Evolutionary conservation across 805 yeast genomes (phyloP).

Genomic region (Ogataea methanolica): DNA sequence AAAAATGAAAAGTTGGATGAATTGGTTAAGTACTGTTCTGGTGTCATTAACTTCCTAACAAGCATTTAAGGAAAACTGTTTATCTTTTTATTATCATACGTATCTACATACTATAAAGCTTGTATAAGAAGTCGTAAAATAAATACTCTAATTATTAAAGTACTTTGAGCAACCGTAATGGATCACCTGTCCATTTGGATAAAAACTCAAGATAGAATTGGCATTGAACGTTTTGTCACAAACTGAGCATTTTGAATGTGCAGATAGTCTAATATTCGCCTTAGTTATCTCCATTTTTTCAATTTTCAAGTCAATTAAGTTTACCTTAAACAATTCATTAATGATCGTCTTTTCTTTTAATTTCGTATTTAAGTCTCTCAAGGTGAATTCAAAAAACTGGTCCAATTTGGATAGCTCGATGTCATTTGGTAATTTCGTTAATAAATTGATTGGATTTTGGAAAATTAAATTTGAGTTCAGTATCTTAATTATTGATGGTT

Average conservation of each 20-base stretch:
- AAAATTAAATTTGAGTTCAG: slow-evolving; percentile 21
- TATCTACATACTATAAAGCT: background rate
- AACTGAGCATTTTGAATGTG: slow-evolving; percentile 50
- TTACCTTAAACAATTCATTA: slow-evolving; percentile 49
- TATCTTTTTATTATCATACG: background rate
- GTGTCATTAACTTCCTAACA: slow-evolving; percentile 61
- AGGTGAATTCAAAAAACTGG: slow-evolving; percentile 39
- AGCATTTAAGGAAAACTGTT: slow-evolving; percentile 22
- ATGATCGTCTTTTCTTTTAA: slow-evolving; percentile 38
- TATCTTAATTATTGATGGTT: slow-evolving; percentile 26
- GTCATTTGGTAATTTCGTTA: slow-evolving; percentile 47
- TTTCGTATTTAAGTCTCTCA: slow-evolving; percentile 36
- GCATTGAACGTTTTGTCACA: slow-evolving; percentile 52
- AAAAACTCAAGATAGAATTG: slow-evolving; percentile 41
- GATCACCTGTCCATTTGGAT: slow-evolving; percentile 40
- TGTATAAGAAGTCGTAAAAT: background rate
- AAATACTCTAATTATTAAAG: background rate
- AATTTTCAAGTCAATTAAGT: slow-evolving; percentile 40
- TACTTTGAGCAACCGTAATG: slow-evolving; percentile 51
- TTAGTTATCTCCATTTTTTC: slow-evolving; percentile 35
- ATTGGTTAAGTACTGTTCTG: slow-evolving; percentile 73
- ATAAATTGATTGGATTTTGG: slow-evolving; percentile 31
- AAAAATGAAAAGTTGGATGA: slow-evolving; percentile 54
- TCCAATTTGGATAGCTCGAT: slow-evolving; percentile 41
- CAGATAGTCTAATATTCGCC: slow-evolving; percentile 34